phyloP scores from a whole-genome alignment of 768 basidiomycete genomes.

The Pleurotus tuber-regium region DNA sequence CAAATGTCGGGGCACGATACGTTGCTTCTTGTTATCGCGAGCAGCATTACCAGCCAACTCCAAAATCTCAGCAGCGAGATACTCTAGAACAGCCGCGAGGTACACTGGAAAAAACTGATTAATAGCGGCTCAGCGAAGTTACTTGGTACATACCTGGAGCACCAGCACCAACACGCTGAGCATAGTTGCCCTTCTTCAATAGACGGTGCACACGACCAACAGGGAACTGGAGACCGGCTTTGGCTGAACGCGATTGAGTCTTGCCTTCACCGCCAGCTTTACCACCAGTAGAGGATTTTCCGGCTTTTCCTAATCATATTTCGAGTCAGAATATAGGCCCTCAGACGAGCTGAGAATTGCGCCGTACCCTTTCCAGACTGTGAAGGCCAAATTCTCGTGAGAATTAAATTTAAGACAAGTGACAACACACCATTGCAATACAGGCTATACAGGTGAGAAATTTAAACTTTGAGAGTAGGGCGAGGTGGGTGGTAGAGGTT shows the following conservation, averaged over 20 bases:
- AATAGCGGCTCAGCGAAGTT: not conserved
- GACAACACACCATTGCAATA: slow-evolving; percentile 24
- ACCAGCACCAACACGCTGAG: slow-evolving; percentile 76
- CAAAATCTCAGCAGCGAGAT: slow-evolving; percentile 82
- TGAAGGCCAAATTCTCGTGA: not conserved
- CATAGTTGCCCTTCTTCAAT: slow-evolving; percentile 75
- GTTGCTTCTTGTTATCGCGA: slow-evolving; percentile 74
- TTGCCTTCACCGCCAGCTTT: slow-evolving; percentile 53
- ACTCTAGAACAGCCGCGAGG: slow-evolving; percentile 81
- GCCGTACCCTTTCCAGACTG: slow-evolving; percentile 39
- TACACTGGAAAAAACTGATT: slow-evolving; percentile 47
- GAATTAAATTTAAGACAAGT: not conserved
- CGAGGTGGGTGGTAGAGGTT: slow-evolving; percentile 33
- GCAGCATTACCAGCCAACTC: slow-evolving; percentile 81
- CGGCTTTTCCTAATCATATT: slow-evolving; percentile 40
- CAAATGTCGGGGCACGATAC: slow-evolving; percentile 84
- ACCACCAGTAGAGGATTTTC: slow-evolving; percentile 72
- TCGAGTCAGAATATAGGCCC: slow-evolving; percentile 3
- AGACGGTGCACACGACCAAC: slow-evolving; percentile 83
- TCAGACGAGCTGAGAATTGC: not conserved
- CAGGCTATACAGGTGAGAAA: slow-evolving; percentile 16
- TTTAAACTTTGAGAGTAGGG: slow-evolving; percentile 15
- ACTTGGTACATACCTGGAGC: slow-evolving; percentile 52
- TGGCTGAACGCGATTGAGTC: slow-evolving; percentile 60
- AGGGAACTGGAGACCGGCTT: slow-evolving; percentile 70